These are phyloP conservation scores for Arabidopsis arenosa DNA, from an alignment of 345 rosid genomes.

Conservation along the genomic window DNA sequence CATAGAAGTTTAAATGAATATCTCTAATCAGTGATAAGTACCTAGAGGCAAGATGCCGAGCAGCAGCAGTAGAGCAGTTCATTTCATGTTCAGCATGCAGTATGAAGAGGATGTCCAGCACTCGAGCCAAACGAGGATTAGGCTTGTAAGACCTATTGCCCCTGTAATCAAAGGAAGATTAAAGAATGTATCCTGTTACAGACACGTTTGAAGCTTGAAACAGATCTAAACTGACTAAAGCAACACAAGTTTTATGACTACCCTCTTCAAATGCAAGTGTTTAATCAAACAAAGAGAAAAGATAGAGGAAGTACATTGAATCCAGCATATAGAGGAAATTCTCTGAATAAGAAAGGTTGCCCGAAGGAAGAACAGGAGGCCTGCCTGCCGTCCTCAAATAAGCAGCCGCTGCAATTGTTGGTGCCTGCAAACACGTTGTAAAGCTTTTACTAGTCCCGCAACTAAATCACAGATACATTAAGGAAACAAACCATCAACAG, in stretches of 20 bases:
- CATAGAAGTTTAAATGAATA: background rate
- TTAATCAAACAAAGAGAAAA: background rate
- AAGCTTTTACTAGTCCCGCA: background rate
- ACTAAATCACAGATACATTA: background rate
- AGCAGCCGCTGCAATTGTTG: conserved; percentile 94
- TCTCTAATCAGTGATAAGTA: conserved; percentile 34
- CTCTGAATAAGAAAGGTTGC: conserved; percentile 81
- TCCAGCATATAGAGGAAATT: conserved; percentile 94
- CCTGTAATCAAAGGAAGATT: conserved; percentile 49
- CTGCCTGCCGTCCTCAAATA: conserved; percentile 92
- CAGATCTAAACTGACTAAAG: conserved; percentile 5
- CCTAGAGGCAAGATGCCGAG: conserved; percentile 95
- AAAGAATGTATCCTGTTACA: conserved; percentile 13
- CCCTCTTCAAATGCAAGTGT: background rate
- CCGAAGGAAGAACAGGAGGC: conserved; percentile 90
- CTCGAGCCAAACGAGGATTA: conserved; percentile 86
- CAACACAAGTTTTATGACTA: background rate
- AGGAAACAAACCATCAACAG: conserved; percentile 19
- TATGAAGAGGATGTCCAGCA: conserved; percentile 79
- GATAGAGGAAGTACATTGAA: conserved; percentile 62
- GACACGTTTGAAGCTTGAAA: conserved; percentile 4
- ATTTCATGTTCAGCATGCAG: conserved; percentile 97
- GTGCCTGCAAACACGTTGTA: conserved; percentile 53
- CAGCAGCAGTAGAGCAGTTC: conserved; percentile 96
- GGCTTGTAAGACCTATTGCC: conserved; percentile 85